phyloP scores from a whole-genome alignment of 1,284 basidiomycete species.

The Amylostereum chailletii region DNA sequence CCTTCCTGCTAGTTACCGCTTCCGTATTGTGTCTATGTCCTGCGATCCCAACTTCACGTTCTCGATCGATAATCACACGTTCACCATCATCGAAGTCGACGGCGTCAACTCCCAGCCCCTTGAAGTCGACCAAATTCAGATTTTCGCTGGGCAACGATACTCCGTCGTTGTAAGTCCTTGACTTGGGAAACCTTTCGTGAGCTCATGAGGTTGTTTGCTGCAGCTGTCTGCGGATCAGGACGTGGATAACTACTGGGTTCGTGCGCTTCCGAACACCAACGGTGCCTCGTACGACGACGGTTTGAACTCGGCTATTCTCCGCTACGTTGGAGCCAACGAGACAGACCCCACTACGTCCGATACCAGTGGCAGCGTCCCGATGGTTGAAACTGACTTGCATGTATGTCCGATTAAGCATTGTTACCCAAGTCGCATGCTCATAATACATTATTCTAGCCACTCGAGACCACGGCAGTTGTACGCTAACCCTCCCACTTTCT shows the following conservation, averaged over 20 bases:
- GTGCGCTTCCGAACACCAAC: background rate
- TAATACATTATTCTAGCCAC: no score
- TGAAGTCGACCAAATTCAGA: slow-evolving; percentile 16
- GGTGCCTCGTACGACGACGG: background rate
- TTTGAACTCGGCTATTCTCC: slow-evolving; percentile 21
- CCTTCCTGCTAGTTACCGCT: slow-evolving; percentile 17
- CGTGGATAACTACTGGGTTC: background rate
- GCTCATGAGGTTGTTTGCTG: no score
- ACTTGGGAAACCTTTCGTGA: no score
- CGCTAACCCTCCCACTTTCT: slow-evolving; percentile 7
- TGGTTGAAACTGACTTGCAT: slow-evolving; percentile 9
- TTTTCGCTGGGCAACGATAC: slow-evolving; percentile 21
- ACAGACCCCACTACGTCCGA: slow-evolving; percentile 20
- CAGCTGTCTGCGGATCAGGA: background rate
- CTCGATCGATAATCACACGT: slow-evolving; percentile 24
- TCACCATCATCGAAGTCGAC: slow-evolving; percentile 28
- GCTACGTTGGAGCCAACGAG: slow-evolving; percentile 23
- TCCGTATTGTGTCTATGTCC: slow-evolving; percentile 19
- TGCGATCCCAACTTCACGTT: slow-evolving; percentile 22
- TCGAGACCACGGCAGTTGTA: no score
- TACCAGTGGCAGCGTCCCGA: slow-evolving; percentile 7
- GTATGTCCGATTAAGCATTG: no score
- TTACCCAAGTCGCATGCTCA: no score
- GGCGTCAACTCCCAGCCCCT: slow-evolving; percentile 21
- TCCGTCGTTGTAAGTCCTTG: slow-evolving; percentile 15